Evolutionary conservation across 164 flowering plant genomes (phyloP), one percentile per base, ranked within the genome.

Genomic region (Hamamelis virginiana): DNA sequence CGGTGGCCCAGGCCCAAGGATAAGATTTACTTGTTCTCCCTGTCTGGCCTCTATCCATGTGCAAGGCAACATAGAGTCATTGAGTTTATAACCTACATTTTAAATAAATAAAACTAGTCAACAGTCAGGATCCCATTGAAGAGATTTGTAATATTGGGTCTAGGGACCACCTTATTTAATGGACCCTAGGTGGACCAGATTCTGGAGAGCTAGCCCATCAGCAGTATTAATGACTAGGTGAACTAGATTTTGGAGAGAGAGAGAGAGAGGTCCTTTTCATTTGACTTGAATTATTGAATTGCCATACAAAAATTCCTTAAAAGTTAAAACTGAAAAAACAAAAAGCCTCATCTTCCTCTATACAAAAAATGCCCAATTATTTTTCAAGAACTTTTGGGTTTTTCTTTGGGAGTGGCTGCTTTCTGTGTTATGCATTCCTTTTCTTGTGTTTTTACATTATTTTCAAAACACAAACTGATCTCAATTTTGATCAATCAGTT

Each of bases 281-380:
- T 75, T 63, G 64, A 70, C 57, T 69, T 73, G 62, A 5, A 71
- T 52, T 44, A 81, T 46, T 62, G 53, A 51, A 58, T 38, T 64
- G 48, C 48, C 43, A 69, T 76, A 78, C 72, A 67, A 67, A 59
- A 55, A 57, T 59, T 61, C n/a, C 21, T 33, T 8, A 6, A 51
- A 19, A 51, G 6, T 46, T 13, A 26, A 11, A 68, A 68, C 15
- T 25, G 47, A 22, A 70, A 25, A 65, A 14, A 22, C 33, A 76
- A 80, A 68, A 81, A 83, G 86, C 89, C 87, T 79, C 89, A 56
- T 87, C 85, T 78, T 80, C 86, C 87, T 78, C 78, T 77, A 58
- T 77, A 83, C 74, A 77, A 76, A 78, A 70, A 77, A 69, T 68
- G 73, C 78, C 80, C 78, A 71, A 69, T 15, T 55, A n/a, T 57